Conservation (phyloP, 2,329 filamentous ascomycete genomes). For the Botryotinia globosa region DNA sequence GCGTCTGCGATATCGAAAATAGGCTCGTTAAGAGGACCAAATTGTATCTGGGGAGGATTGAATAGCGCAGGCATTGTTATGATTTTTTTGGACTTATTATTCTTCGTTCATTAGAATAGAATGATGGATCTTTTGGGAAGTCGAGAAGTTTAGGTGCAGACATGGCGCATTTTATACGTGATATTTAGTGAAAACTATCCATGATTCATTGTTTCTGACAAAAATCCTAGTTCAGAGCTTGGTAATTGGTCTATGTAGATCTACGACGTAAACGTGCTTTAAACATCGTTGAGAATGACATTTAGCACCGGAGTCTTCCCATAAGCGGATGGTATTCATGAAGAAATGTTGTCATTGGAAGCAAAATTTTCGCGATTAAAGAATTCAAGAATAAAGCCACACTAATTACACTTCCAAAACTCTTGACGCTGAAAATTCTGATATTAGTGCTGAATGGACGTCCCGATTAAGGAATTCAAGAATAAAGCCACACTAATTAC, state of each 20-base stretch:
- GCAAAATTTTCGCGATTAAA: accelerated
- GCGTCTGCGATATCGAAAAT: not conserved
- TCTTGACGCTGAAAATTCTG: not conserved
- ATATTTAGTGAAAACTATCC: not conserved
- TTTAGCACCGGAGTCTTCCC: not conserved
- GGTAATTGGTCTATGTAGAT: not conserved
- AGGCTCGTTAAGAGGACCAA: not conserved
- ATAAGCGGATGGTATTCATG: not conserved
- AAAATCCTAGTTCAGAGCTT: not conserved
- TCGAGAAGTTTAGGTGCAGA: not conserved
- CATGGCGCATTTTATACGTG: not conserved
- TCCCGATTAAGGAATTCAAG: accelerated
- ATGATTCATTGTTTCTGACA: not conserved
- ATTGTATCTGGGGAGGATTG: not conserved
- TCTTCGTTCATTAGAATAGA: not conserved
- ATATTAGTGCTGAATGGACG: not conserved
- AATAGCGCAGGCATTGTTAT: not conserved
- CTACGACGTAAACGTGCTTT: not conserved
- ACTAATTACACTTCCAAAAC: too few species aligned
- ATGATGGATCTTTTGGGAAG: not conserved
- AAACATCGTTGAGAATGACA: not conserved
- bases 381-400: accelerated
- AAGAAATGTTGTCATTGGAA: not conserved
- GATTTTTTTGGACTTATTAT: not conserved
- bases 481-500: accelerated